Evolutionary conservation across 139 green algal genomes (phyloP).

Genomic region (Zygnema circumcarinatum): DNA sequence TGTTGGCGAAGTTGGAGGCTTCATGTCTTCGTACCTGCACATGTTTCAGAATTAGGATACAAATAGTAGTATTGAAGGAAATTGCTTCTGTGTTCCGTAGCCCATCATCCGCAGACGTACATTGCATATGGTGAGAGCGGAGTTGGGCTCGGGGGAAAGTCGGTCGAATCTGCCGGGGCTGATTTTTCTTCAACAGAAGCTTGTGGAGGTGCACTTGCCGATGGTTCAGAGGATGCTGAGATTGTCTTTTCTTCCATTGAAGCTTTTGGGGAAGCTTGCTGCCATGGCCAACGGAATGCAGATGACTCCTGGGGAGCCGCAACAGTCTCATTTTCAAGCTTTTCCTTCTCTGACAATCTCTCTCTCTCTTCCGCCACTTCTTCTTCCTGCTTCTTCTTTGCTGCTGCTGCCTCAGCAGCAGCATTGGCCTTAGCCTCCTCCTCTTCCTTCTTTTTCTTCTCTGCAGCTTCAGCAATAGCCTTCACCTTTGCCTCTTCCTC

Average conservation of each 20-base stretch:
- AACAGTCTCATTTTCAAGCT: slow-evolving; percentile 21
- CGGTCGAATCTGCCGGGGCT: slow-evolving; percentile 13
- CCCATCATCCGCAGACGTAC: no score
- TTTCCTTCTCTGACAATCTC: slow-evolving; percentile 1
- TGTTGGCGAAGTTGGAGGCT: slow-evolving; percentile 54
- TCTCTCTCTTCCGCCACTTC: slow-evolving; percentile 14
- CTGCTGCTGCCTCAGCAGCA: neutral
- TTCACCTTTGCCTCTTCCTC: slow-evolving; percentile 37
- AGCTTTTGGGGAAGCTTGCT: slow-evolving; percentile 30
- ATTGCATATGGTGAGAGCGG: slow-evolving; percentile 61
- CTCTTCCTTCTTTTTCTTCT: slow-evolving; percentile 30
- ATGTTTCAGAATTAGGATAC: neutral
- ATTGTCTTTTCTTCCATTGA: slow-evolving; percentile 4
- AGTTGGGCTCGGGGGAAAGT: slow-evolving; percentile 52
- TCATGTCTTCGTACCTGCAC: slow-evolving; percentile 55
- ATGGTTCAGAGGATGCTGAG: neutral
- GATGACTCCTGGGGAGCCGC: slow-evolving; percentile 3
- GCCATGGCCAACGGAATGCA: slow-evolving; percentile 30
- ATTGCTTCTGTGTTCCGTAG: no score
- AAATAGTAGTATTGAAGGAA: no score
- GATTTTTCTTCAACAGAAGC: neutral
- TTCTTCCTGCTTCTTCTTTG: slow-evolving; percentile 32
- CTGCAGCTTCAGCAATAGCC: slow-evolving; percentile 15
- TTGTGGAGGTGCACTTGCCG: neutral
- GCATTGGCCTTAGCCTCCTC: slow-evolving; percentile 26